These are phyloP conservation scores for Beauveria brongniartii DNA, from an alignment of 2,329 filamentous ascomycete genomes.

Conservation along the genomic window DNA sequence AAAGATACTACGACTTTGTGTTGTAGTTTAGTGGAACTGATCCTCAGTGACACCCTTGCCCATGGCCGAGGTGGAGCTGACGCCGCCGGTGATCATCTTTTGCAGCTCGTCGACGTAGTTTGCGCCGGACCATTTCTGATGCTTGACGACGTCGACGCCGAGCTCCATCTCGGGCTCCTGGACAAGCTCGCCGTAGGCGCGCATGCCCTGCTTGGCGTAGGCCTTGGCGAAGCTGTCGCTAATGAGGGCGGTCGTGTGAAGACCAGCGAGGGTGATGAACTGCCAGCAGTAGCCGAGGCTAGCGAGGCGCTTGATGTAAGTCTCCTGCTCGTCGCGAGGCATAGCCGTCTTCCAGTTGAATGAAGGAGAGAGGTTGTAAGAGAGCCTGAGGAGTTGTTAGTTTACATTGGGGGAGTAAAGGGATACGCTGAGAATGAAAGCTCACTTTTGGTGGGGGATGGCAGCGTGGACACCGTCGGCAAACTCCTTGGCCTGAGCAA, in stretches of 20 bases:
- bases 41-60: conserved; percentile 96
- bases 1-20: background rate
- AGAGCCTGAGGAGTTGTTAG: conserved; percentile 50
- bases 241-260: conserved; percentile 93
- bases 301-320: conserved; percentile 87
- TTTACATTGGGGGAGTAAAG: background rate
- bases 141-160: conserved; percentile 89
- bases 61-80: conserved; percentile 91
- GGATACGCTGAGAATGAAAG: conserved; percentile 15
- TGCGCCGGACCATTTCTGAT: conserved; percentile 98
- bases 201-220: conserved; percentile 78
- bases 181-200: conserved; percentile 92
- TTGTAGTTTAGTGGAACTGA: conserved; percentile 62
- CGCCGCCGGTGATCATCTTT: conserved; percentile 94
- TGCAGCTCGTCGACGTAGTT: conserved; percentile 90
- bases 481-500: conserved; percentile 83
- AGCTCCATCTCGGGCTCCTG: conserved; percentile 95
- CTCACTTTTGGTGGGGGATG: conserved; percentile 92
- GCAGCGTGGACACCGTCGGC: conserved; percentile 87
- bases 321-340: conserved; percentile 86
- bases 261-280: conserved; percentile 97
- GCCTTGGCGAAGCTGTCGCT: conserved; percentile 80
- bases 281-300: conserved; percentile 96
- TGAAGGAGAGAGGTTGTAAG: conserved; percentile 95
- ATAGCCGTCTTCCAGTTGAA: conserved; percentile 99